Evolutionary conservation across 1,139 yeast species (phyloP).

Genomic region (Hansenula lynferdii): DNA sequence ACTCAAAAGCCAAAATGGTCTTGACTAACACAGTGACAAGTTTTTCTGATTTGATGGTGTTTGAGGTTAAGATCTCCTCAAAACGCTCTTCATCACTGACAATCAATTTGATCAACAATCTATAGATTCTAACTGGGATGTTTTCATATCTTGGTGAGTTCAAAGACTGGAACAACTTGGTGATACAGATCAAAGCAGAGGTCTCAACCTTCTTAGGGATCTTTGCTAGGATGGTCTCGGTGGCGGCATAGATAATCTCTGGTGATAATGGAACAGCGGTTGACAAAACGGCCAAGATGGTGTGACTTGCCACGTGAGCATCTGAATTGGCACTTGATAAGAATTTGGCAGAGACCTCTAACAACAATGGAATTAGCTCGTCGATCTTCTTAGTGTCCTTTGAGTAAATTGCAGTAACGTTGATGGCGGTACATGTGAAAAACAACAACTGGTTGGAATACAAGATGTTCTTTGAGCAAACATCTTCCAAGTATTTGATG

Average conservation of each 20-base stretch:
- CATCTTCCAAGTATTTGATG: slow-evolving; percentile 51
- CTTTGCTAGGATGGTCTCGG: slow-evolving; percentile 56
- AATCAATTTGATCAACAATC: slow-evolving; percentile 25
- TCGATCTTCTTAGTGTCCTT: slow-evolving; percentile 34
- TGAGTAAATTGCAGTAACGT: slow-evolving; percentile 46
- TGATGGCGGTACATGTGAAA: slow-evolving; percentile 72
- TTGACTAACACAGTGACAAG: slow-evolving; percentile 31
- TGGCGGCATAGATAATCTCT: slow-evolving; percentile 62
- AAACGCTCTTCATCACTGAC: slow-evolving; percentile 19
- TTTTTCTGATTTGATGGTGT: slow-evolving; percentile 25
- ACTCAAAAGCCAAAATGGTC: slow-evolving; percentile 33
- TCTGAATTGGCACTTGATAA: slow-evolving; percentile 51
- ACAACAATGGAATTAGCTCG: slow-evolving; percentile 44
- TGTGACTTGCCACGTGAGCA: slow-evolving; percentile 78
- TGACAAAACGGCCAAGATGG: slow-evolving; percentile 71
- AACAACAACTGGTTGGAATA: slow-evolving; percentile 74
- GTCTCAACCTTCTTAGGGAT: slow-evolving; percentile 34
- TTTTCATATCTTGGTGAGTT: slow-evolving; percentile 34
- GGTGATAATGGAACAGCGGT: slow-evolving; percentile 65
- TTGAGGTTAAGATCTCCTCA: slow-evolving; percentile 18
- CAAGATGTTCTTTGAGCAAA: slow-evolving; percentile 48
- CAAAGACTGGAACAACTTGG: slow-evolving; percentile 33
- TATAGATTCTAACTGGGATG: slow-evolving; percentile 30
- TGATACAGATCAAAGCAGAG: slow-evolving; percentile 34
- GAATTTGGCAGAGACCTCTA: slow-evolving; percentile 53